These are phyloP conservation scores for Phytopythium delawarense DNA, from an alignment of 352 stramenopile species.

Conservation along the genomic window DNA sequence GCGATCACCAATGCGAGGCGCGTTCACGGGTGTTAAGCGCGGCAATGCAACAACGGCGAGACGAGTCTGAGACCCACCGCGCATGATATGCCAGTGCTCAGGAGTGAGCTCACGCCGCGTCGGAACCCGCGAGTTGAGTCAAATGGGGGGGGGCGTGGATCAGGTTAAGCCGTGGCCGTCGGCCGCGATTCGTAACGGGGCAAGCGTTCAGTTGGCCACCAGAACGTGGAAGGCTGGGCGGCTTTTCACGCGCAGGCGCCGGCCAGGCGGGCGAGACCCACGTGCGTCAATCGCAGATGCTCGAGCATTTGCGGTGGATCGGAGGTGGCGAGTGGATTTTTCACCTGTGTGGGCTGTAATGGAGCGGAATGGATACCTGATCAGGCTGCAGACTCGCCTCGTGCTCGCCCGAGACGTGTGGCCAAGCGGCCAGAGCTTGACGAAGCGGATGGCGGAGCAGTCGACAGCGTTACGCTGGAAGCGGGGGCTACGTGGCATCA, in stretches of 20 bases:
- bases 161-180: background rate
- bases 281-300: background rate
- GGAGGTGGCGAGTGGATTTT: background rate
- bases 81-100: constrained; percentile 3
- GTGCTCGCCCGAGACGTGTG: background rate
- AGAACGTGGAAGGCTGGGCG: background rate
- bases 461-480: background rate
- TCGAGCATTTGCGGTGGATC: background rate
- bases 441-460: background rate
- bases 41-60: constrained; percentile 1
- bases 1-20: constrained; percentile 3
- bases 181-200: background rate
- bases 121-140: background rate
- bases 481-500: too few relatives aligned
- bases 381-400: background rate
- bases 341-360: background rate
- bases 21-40: background rate
- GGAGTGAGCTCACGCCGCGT: background rate
- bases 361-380: background rate
- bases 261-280: background rate
- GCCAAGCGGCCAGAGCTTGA: background rate
- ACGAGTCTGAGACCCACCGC: background rate
- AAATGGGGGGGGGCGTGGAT: background rate
- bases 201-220: background rate
- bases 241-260: background rate